Base-by-base conservation (phyloP, 805 yeast genomes). In the Lipomyces orientalis region DNA sequence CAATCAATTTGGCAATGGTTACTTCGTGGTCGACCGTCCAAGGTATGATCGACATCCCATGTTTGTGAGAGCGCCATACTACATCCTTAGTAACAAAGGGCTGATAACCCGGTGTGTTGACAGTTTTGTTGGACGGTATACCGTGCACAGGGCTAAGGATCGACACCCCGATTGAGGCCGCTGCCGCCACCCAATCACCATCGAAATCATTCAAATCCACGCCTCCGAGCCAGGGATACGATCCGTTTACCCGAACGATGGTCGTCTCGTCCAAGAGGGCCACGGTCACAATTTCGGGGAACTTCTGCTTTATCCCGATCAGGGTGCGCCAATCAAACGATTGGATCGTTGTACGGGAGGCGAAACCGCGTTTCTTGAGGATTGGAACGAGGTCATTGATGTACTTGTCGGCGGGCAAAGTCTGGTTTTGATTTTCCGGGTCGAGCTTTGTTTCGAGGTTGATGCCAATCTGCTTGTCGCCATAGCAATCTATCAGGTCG, bases 201-300 rank as follows among this genome's bases (percentile, higher is more conserved):
- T 6, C 49, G 9, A 43, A 43, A 4, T 14, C 49, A 43, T 4
- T 12, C 22, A 43, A 12, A 43, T 43, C 49, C 19, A 43, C 19
- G 19, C 49, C 49, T 43, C 49, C 49, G 14, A 43, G 49, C 49
- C 49, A 43, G 22, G 49, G 49, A 19, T 43, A 43, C 16, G 49
- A 10, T 10, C 49, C 49, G 14, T 43, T 12, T 16, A 43, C 49
- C 19, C 8, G 49, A 4, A 43, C 19, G 49, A 43, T 6, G 9
- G 49, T 43, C 22, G 49, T 43, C n/a, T 43, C 16, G 49, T 43
- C 49, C 49, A 43, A 43, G 49, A 43, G 49, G 22, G 49, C 49
- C 49, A 43, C 49, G 19, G 49, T 43, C 49, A 43, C 49, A 19
- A n/a, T 43, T 43, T n/a, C 49, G 49, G 49, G 49, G 16, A 43